These are phyloP conservation scores for Pythium dissotocum DNA, from an alignment of 352 stramenopile species.

Conservation along the genomic window DNA sequence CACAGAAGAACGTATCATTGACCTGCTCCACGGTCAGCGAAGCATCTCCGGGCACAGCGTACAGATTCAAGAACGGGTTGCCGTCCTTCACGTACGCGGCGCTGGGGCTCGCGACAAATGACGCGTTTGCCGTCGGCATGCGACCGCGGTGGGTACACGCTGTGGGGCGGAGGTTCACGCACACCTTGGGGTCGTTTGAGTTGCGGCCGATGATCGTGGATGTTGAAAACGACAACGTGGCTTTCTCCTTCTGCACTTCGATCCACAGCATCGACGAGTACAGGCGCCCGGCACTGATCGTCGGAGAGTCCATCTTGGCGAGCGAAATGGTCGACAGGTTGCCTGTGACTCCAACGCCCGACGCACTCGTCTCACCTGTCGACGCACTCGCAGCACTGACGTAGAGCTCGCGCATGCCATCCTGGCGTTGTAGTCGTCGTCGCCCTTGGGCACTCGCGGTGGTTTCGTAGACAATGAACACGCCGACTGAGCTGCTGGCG, in stretches of 20 bases:
- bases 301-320: constrained; percentile 56
- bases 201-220: constrained; percentile 66
- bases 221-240: constrained; percentile 78
- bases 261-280: constrained; percentile 81
- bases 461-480: constrained; percentile 66
- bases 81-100: constrained; percentile 72
- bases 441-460: constrained; percentile 25
- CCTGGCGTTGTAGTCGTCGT: constrained; percentile 1
- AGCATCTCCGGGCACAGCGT: constrained; percentile 56
- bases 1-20: constrained; percentile 78
- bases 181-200: constrained; percentile 68
- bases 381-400: constrained; percentile 34
- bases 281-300: constrained; percentile 41
- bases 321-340: constrained; percentile 54
- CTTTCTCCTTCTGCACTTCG: constrained; percentile 54
- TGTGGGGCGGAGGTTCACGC: constrained; percentile 58
- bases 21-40: constrained; percentile 45
- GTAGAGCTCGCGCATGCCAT: constrained; percentile 42
- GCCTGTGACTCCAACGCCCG: constrained; percentile 13
- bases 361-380: constrained; percentile 18
- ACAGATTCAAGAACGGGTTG: constrained; percentile 77
- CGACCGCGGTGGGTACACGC: constrained; percentile 53
- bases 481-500: constrained; percentile 33
- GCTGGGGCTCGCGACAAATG: constrained; percentile 35
- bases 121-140: constrained; percentile 47